phyloP scores from a whole-genome alignment of 2,329 filamentous ascomycete genomes.

The Cladorrhinum sp. region DNA sequence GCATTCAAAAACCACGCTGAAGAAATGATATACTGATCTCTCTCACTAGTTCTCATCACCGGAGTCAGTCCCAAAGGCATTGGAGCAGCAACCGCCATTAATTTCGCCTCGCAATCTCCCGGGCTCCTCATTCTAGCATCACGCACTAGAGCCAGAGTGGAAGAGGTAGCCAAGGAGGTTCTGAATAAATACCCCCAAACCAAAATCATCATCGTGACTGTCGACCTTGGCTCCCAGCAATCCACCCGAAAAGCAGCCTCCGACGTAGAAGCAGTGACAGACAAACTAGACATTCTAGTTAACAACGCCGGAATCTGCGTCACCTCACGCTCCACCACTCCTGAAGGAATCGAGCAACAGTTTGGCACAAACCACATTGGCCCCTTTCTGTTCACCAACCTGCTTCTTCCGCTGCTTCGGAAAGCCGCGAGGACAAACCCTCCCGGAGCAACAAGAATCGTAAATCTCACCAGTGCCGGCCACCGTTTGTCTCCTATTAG shows the following conservation, averaged over 20 bases:
- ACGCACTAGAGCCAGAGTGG: slow-evolving; percentile 42
- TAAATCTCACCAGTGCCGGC: slow-evolving; percentile 43
- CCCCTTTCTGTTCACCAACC: slow-evolving; percentile 48
- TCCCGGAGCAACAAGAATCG: slow-evolving; percentile 35
- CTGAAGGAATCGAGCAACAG: slow-evolving; percentile 36
- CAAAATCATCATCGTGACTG: slow-evolving; percentile 33
- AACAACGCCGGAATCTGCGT: slow-evolving; percentile 42
- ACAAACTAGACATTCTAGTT: slow-evolving; percentile 40
- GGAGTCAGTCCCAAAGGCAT: slow-evolving; percentile 43
- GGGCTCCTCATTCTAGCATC: slow-evolving; percentile 43
- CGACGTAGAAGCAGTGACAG: slow-evolving; percentile 32
- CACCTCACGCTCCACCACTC: slow-evolving; percentile 32
- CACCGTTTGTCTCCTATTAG: slow-evolving; percentile 41
- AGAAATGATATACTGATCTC: background rate
- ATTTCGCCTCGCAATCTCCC: slow-evolving; percentile 44
- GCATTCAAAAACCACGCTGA: slow-evolving; percentile 6
- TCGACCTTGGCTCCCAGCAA: slow-evolving; percentile 38
- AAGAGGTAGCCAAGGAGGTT: slow-evolving; percentile 39
- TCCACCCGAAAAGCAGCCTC: slow-evolving; percentile 38
- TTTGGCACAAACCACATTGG: slow-evolving; percentile 48
- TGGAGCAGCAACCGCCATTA: slow-evolving; percentile 39
- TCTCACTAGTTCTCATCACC: slow-evolving; percentile 38
- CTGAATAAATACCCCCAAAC: slow-evolving; percentile 34
- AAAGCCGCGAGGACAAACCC: slow-evolving; percentile 31
- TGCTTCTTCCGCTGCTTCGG: slow-evolving; percentile 44